Evolutionary conservation across 371 early-diverging fungal species (phyloP).

Genomic region (Lichtheimia ornata): DNA sequence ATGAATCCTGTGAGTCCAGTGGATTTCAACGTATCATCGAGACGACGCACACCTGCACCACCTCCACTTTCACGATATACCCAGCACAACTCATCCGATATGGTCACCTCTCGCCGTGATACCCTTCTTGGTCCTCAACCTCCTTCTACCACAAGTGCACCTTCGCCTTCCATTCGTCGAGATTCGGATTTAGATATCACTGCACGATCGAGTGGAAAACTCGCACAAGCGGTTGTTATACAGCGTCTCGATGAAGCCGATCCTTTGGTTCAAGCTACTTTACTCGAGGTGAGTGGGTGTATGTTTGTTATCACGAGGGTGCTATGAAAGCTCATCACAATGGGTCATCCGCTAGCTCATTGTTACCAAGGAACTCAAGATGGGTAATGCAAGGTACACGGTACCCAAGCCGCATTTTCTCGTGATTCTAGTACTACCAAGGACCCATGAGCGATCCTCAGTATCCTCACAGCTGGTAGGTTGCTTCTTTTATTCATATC

Average conservation of each 20-base stretch:
- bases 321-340: no score
- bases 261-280: conserved; percentile 43
- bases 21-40: conserved; percentile 29
- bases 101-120: no score
- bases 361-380: conserved; percentile 50
- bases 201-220: conserved; percentile 14
- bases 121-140: no score
- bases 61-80: conserved; percentile 14
- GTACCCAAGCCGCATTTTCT: conserved; percentile 55
- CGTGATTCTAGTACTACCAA: conserved; percentile 34
- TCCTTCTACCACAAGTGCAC: no score
- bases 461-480: conserved; percentile 39
- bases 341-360: conserved; percentile 28
- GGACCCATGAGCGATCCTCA: conserved; percentile 22
- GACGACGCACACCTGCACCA: conserved; percentile 5
- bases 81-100: neutral
- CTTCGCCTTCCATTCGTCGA: neutral
- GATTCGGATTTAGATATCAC: conserved; percentile 6
- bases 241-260: conserved; percentile 47
- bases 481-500: neutral
- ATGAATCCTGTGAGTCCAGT: conserved; percentile 44
- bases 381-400: conserved; percentile 48
- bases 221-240: conserved; percentile 52
- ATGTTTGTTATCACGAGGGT: neutral
- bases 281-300: conserved; percentile 43